phyloP scores from a whole-genome alignment of 495 filamentous ascomycete species.

The Xylaria flabelliformis region DNA sequence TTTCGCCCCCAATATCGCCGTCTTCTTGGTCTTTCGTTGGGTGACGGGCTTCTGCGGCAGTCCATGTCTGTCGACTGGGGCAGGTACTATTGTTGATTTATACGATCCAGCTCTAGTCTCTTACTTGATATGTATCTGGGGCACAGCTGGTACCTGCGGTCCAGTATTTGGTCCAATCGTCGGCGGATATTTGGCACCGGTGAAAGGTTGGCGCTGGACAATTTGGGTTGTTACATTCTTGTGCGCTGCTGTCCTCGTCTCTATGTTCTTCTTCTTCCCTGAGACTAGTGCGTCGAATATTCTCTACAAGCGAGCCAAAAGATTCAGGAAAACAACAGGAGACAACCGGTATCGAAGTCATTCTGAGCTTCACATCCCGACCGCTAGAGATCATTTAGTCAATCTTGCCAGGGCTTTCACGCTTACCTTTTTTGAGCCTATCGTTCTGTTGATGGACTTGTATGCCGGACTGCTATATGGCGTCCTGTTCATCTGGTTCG shows the following conservation, averaged over 20 bases:
- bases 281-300: constrained; percentile 46
- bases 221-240: constrained; percentile 40
- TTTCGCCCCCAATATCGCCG: constrained; percentile 35
- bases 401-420: constrained; percentile 43
- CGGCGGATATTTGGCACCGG: constrained; percentile 46
- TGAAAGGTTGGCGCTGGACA: constrained; percentile 42
- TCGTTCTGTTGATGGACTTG: constrained; percentile 47
- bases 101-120: constrained; percentile 20
- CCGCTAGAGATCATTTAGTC: constrained; percentile 34
- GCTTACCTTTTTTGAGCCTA: constrained; percentile 42
- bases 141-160: constrained; percentile 42
- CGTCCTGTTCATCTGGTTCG: constrained; percentile 83
- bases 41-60: constrained; percentile 38
- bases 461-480: constrained; percentile 74
- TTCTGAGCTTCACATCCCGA: constrained; percentile 42
- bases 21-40: constrained; percentile 39
- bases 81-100: constrained; percentile 35
- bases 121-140: constrained; percentile 35
- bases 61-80: constrained; percentile 35
- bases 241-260: constrained; percentile 29
- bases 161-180: constrained; percentile 54
- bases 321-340: constrained; percentile 38
- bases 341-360: constrained; percentile 39
- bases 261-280: constrained; percentile 41
- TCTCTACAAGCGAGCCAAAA: constrained; percentile 44